Conservation (phyloP, 129 eudicot genomes). For the Centella asiatica region DNA sequence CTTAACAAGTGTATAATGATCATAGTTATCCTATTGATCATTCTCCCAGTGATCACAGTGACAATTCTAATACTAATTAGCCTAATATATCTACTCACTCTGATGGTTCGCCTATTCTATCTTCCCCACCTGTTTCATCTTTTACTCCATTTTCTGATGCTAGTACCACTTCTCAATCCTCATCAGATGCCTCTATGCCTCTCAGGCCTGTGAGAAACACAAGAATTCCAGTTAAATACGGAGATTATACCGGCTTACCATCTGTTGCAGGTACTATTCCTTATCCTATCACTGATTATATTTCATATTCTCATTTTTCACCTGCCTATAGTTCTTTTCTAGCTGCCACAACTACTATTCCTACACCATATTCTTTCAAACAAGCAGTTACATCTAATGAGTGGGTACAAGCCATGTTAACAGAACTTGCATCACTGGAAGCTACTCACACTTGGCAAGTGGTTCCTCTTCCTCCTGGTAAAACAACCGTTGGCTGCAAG, state of each 20-base stretch:
- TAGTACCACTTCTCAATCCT: neutral
- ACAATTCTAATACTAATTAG: no score
- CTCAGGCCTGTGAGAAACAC: neutral
- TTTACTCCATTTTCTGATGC: no score
- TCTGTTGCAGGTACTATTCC: neutral
- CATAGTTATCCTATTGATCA: no score
- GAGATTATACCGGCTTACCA: neutral
- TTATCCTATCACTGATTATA: neutral
- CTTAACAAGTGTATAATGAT: no score
- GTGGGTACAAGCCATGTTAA: neutral
- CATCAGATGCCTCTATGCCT: no score
- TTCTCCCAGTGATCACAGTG: no score
- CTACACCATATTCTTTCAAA: neutral
- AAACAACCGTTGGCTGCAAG: neutral
- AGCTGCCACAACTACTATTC: neutral
- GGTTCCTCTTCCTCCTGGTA: no score
- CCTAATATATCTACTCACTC: no score
- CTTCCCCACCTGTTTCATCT: no score
- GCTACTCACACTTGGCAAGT: no score
- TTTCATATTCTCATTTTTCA: neutral
- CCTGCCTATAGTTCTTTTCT: neutral
- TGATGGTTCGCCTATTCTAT: no score
- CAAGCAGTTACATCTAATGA: neutral
- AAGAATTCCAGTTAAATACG: neutral
- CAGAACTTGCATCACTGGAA: neutral